Conservation (phyloP, 441 rosid species). For the Breynia disticha region DNA sequence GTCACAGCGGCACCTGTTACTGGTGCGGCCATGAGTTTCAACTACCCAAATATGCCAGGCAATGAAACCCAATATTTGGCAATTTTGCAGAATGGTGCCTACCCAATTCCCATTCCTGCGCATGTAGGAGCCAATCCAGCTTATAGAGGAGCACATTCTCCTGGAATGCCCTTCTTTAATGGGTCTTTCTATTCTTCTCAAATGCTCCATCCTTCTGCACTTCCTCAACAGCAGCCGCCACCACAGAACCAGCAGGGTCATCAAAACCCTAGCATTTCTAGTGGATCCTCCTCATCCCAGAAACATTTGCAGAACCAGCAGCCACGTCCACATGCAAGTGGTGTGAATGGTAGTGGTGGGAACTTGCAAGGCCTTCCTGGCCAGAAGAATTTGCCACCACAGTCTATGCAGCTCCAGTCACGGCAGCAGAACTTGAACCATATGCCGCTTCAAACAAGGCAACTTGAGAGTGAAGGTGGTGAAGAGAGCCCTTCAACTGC, state of each 20-base stretch:
- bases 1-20: slow-evolving; percentile 50
- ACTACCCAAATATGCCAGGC: slow-evolving; percentile 67
- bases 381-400: slow-evolving; percentile 48
- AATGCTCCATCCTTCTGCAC: slow-evolving; percentile 79
- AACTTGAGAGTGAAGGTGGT: slow-evolving; percentile 45
- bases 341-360: slow-evolving; percentile 32
- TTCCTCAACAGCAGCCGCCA: slow-evolving; percentile 48
- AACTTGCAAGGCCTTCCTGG: slow-evolving; percentile 59
- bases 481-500: slow-evolving; percentile 84
- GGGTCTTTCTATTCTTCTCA: slow-evolving; percentile 86
- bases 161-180: slow-evolving; percentile 68
- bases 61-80: slow-evolving; percentile 89
- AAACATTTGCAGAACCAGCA: slow-evolving; percentile 79
- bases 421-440: slow-evolving; percentile 67
- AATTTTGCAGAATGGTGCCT: slow-evolving; percentile 69
- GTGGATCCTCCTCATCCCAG: slow-evolving; percentile 67
- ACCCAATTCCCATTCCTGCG: slow-evolving; percentile 75
- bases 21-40: slow-evolving; percentile 73
- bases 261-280: slow-evolving; percentile 59
- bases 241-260: slow-evolving; percentile 54
- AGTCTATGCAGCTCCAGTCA: slow-evolving; percentile 47
- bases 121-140: slow-evolving; percentile 71
- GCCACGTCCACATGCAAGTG: slow-evolving; percentile 41
- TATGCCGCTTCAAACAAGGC: slow-evolving; percentile 48
- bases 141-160: slow-evolving; percentile 69